Percentiles rank a stretch among this genome's conserved stretches.
Conservation (phyloP, 1,284 basidiomycete species). For the Heterobasidion occidentale region DNA sequence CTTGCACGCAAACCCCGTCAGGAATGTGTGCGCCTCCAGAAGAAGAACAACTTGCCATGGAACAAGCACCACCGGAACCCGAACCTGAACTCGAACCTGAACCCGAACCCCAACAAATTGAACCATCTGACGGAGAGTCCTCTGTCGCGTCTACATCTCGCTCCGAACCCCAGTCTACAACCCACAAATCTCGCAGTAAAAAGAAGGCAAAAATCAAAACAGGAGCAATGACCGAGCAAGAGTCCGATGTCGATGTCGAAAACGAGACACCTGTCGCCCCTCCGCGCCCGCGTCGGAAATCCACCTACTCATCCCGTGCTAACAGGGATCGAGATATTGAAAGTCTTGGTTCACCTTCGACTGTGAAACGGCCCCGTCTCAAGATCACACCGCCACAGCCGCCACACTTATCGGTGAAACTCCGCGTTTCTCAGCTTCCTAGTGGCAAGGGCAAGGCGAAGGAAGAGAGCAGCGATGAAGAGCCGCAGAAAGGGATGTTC, state of each 20-base stretch:
- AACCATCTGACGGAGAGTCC: slow-evolving; percentile 20
- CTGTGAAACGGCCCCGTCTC: slow-evolving; percentile 19
- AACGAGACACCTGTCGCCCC: slow-evolving; percentile 6
- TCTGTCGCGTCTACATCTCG: slow-evolving; percentile 49
- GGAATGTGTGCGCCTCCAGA: slow-evolving; percentile 9
- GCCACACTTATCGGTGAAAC: slow-evolving; percentile 14
- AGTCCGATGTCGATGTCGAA: slow-evolving; percentile 8
- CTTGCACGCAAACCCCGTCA: slow-evolving; percentile 33
- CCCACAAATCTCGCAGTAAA: slow-evolving; percentile 6
- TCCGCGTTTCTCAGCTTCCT: neutral
- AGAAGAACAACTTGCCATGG: neutral
- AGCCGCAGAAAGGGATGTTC: slow-evolving; percentile 52
- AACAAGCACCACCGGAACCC: slow-evolving; percentile 10
- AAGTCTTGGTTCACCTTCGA: slow-evolving; percentile 21
- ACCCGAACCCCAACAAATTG: neutral
- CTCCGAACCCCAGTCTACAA: slow-evolving; percentile 7
- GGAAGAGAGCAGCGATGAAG: slow-evolving; percentile 43
- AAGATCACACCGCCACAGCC: slow-evolving; percentile 15
- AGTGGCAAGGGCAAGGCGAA: slow-evolving; percentile 47
- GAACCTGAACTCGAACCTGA: slow-evolving; percentile 5
- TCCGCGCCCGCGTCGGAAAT: slow-evolving; percentile 8
- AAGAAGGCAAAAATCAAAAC: slow-evolving; percentile 8
- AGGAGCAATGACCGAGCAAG: slow-evolving; percentile 4
- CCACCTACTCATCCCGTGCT: slow-evolving; percentile 14
- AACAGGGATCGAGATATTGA: too few relatives aligned